Evolutionary conservation across 1,139 yeast species (phyloP).

Genomic region (Candida sojae): DNA sequence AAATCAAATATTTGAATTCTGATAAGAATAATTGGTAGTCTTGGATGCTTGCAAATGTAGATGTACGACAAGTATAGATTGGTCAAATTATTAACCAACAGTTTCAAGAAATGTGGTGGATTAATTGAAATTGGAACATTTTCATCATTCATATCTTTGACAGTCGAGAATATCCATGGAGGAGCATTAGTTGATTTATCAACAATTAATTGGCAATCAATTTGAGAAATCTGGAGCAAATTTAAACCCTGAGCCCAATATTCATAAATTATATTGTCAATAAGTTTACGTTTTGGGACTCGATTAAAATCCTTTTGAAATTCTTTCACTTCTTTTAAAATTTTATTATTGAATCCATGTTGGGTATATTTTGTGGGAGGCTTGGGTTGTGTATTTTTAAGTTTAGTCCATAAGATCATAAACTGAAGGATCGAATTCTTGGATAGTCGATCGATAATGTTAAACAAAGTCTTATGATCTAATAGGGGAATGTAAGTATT

Average conservation of each 20-base stretch:
- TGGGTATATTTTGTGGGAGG: conserved; percentile 18
- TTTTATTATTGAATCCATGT: conserved; percentile 26
- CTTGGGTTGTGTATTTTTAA: conserved; percentile 41
- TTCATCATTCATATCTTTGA: conserved; percentile 38
- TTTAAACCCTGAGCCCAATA: conserved; percentile 69
- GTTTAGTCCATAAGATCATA: conserved; percentile 36
- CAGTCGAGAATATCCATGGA: conserved; percentile 61
- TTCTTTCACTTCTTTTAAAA: conserved; percentile 20
- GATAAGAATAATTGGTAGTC: conserved; percentile 57
- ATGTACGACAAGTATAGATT: conserved; percentile 57
- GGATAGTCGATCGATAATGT: conserved; percentile 32
- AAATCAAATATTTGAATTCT: conserved; percentile 72
- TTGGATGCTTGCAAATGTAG: conserved; percentile 69
- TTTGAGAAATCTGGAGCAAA: conserved; percentile 67
- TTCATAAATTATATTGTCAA: conserved; percentile 53
- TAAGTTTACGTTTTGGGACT: conserved; percentile 43
- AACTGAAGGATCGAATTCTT: conserved; percentile 38
- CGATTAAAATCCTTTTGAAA: conserved; percentile 16
- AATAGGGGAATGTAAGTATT: conserved; percentile 42
- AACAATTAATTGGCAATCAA: conserved; percentile 65
- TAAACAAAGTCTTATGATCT: conserved; percentile 21
- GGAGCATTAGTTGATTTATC: conserved; percentile 43
- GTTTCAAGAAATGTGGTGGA: conserved; percentile 49
- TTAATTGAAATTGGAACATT: conserved; percentile 38
- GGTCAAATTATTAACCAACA: conserved; percentile 49